Percentiles rank a stretch among this genome's conserved stretches.
Evolutionary conservation across 1,284 basidiomycete species (phyloP).

Genomic region (Malassezia obtusa): DNA sequence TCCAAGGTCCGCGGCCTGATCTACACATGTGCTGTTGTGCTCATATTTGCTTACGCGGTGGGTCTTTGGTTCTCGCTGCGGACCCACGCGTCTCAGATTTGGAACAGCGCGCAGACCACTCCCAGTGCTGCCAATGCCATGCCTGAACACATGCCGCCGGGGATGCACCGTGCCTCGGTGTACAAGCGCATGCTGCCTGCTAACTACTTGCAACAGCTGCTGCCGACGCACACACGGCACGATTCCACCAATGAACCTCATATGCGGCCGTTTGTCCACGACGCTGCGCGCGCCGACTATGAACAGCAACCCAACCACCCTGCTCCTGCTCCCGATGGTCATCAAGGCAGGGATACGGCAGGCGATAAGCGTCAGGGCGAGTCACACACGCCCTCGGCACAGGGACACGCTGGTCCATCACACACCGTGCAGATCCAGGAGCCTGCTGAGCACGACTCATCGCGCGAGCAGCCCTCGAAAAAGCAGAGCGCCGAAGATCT

Average conservation of each 20-base stretch:
- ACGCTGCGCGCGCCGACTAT: background rate
- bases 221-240: slow-evolving; percentile 21
- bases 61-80: slow-evolving; percentile 97
- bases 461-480: background rate
- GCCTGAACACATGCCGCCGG: slow-evolving; percentile 33
- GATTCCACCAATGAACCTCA: too few relatives aligned
- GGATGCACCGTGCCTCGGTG: slow-evolving; percentile 59
- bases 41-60: slow-evolving; percentile 87
- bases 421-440: too few relatives aligned
- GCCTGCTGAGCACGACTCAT: too few relatives aligned
- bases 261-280: too few relatives aligned
- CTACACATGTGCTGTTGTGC: slow-evolving; percentile 82
- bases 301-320: background rate
- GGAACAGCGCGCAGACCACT: slow-evolving; percentile 65
- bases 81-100: slow-evolving; percentile 96
- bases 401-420: too few relatives aligned
- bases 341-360: too few relatives aligned
- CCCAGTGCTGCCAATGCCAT: slow-evolving; percentile 36
- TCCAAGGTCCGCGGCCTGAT: slow-evolving; percentile 83
- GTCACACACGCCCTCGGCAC: too few relatives aligned
- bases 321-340: background rate
- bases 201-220: slow-evolving; percentile 35
- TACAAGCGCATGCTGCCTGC: slow-evolving; percentile 58
- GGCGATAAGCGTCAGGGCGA: too few relatives aligned
- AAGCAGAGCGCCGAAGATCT: slow-evolving; percentile 2